Conservation (phyloP, 2,329 filamentous ascomycete species). For the Phaeomoniella chlamydospora region DNA sequence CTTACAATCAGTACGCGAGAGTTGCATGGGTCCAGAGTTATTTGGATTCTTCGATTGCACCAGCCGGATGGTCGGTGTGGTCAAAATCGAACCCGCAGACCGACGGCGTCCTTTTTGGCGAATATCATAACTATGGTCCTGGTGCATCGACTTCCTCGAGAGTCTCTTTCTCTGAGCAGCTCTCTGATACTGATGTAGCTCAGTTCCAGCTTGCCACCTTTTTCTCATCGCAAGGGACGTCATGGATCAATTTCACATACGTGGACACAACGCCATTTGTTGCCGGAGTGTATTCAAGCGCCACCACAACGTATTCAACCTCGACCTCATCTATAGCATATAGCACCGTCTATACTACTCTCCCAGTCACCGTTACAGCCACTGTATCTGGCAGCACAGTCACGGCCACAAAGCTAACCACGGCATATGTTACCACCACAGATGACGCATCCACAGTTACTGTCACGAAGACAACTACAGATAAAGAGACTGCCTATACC, state of each 20-base stretch:
- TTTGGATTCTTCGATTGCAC: conserved; percentile 10
- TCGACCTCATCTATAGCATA: conserved; percentile 3
- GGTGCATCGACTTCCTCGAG: conserved; percentile 17
- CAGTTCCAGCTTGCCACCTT: conserved; percentile 26
- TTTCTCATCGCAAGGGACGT: conserved; percentile 18
- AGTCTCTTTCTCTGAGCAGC: conserved; percentile 21
- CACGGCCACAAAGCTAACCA: conserved; percentile 10
- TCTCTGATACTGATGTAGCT: conserved; percentile 18
- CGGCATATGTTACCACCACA: conserved; percentile 12
- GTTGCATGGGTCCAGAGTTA: conserved; percentile 7
- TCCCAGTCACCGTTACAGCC: conserved; percentile 11
- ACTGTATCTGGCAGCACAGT: conserved; percentile 8
- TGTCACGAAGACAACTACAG: conserved; percentile 14
- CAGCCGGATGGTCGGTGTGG: conserved; percentile 16
- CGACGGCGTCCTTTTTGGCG: conserved; percentile 15
- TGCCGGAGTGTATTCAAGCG: conserved; percentile 12
- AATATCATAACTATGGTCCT: conserved; percentile 23
- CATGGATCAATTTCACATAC: conserved; percentile 27
- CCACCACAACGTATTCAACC: too few species aligned
- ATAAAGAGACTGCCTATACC: conserved; percentile 15
- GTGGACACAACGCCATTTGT: conserved; percentile 22
- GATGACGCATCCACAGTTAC: conserved; percentile 12
- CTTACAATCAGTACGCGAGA: conserved; percentile 3
- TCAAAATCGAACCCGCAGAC: conserved; percentile 14
- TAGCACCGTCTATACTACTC: conserved; percentile 9